phyloP scores from a whole-genome alignment of 768 basidiomycete species.

The Suillus tomentosus region DNA sequence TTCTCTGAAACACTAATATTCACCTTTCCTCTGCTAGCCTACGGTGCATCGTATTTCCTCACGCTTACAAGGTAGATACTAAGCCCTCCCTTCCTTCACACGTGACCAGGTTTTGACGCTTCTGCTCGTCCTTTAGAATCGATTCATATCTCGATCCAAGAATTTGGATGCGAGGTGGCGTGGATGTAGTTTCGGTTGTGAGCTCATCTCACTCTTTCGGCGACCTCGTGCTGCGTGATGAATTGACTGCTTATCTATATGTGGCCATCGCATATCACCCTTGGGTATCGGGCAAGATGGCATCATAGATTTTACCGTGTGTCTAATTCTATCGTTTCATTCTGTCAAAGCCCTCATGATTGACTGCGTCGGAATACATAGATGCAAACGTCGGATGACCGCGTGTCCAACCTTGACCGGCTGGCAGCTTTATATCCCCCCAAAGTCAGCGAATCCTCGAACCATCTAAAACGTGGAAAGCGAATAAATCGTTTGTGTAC shows the following conservation, averaged over 20 bases:
- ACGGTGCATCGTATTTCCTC: not conserved
- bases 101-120: not conserved
- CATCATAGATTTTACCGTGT: not conserved
- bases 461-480: not conserved
- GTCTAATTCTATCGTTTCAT: not conserved
- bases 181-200: not conserved
- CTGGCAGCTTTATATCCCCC: not conserved
- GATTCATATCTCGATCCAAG: not conserved
- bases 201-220: not conserved
- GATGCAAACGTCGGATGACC: not conserved
- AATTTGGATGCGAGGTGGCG: not conserved
- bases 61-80: not conserved
- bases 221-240: not conserved
- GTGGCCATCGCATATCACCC: not conserved
- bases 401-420: not conserved
- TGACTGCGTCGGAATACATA: not conserved
- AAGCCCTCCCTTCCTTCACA: not conserved
- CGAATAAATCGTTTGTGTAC: not conserved
- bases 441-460: not conserved
- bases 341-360: not conserved
- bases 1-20: not conserved
- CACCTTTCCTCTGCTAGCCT: not conserved
- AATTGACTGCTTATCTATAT: not conserved
- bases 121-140: not conserved
- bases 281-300: not conserved